These are phyloP conservation scores for Erythrobasidium hasegawianum DNA, from an alignment of 1,284 basidiomycete species.

Conservation along the genomic window DNA sequence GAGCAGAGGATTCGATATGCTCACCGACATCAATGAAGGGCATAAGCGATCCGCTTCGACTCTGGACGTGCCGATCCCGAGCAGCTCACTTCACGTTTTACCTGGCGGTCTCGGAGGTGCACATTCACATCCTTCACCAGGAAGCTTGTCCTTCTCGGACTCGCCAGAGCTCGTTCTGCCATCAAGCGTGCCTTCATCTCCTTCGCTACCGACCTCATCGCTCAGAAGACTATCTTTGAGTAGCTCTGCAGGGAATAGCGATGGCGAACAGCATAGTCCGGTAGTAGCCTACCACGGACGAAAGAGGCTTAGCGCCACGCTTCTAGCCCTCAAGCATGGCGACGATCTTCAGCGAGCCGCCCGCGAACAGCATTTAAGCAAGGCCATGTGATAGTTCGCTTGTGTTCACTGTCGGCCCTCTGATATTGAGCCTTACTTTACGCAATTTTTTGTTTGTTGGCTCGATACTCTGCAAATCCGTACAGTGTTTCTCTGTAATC, in stretches of 20 bases:
- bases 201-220: slow-evolving; percentile 17
- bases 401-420: too few relatives aligned
- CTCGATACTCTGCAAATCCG: too few relatives aligned
- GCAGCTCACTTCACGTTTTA: slow-evolving; percentile 17
- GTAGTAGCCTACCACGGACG: not conserved
- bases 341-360: slow-evolving; percentile 21
- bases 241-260: slow-evolving; percentile 3
- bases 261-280: slow-evolving; percentile 12
- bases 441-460: too few relatives aligned
- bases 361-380: not conserved
- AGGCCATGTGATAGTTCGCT: too few relatives aligned
- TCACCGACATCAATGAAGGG: not conserved
- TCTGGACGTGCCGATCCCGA: slow-evolving; percentile 1
- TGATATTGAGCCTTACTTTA: too few relatives aligned
- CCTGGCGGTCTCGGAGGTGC: not conserved
- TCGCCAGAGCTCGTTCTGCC: slow-evolving; percentile 16
- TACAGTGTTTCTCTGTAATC: too few relatives aligned
- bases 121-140: not conserved
- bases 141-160: not conserved
- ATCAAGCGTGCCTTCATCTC: slow-evolving; percentile 25
- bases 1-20: not conserved
- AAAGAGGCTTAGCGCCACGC: slow-evolving; percentile 10
- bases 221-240: slow-evolving; percentile 13
- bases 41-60: slow-evolving; percentile 20
- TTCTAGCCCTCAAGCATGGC: slow-evolving; percentile 21